Evolutionary conservation across 2,329 filamentous ascomycete genomes (phyloP).

Genomic region (Penicillium glabrum): DNA sequence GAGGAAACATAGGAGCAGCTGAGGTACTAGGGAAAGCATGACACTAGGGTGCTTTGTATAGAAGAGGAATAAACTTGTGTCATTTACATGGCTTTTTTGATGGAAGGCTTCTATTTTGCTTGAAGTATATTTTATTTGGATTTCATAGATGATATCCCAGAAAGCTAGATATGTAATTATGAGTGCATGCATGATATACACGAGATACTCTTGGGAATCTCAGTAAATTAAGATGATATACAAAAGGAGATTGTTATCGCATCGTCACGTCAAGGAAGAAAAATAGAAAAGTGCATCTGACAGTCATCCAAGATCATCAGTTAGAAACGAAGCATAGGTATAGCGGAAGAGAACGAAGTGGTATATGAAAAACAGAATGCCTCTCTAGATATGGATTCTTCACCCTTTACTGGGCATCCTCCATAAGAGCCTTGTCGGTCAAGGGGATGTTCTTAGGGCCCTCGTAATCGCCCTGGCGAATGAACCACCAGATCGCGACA

Average conservation of each 20-base stretch:
- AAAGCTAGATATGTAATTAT: not conserved
- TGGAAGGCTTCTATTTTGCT: not conserved
- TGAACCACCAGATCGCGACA: conserved; percentile 48
- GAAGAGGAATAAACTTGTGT: not conserved
- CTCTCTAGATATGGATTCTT: not conserved
- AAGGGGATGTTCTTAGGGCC: conserved; percentile 38
- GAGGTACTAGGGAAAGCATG: too few relatives aligned
- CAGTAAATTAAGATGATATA: conserved; percentile 11
- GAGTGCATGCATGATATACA: conserved; percentile 4
- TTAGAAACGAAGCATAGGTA: conserved; percentile 3
- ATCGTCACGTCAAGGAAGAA: conserved; percentile 3
- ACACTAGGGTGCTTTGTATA: too few relatives aligned
- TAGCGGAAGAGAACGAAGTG: conserved; percentile 9
- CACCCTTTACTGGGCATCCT: conserved; percentile 29
- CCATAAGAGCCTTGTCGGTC: conserved; percentile 32
- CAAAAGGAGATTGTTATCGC: conserved; percentile 5
- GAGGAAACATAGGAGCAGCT: too few relatives aligned
- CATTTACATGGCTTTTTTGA: not conserved
- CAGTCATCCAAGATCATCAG: conserved; percentile 14
- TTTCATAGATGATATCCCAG: not conserved
- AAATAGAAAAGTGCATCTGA: conserved; percentile 10
- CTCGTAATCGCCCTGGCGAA: conserved; percentile 34
- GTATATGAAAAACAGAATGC: conserved; percentile 15
- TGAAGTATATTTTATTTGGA: not conserved
- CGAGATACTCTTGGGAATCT: not conserved